Evolutionary conservation across 306 rosid genomes (phyloP), one percentile per base, ranked within the genome.

Genomic region (Pterocarpus macrocarpus): DNA sequence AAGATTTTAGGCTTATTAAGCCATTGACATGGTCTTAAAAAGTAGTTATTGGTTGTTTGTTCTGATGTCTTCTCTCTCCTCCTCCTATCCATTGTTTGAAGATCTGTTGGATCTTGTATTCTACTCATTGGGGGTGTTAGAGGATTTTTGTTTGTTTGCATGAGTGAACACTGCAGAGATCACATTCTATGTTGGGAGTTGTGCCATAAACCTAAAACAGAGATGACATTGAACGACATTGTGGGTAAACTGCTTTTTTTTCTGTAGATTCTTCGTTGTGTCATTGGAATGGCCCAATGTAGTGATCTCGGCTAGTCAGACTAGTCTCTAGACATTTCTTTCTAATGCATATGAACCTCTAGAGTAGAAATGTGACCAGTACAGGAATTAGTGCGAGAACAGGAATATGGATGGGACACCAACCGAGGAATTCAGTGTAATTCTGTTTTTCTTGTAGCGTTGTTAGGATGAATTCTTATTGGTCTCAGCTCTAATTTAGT

Each of bases 71-170:
- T 22, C 28, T 22, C 28, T 22, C 28, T 22, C 28, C 28, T 43
- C 49, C 49, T 43, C 11, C 49, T 43, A 43, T 43, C 49, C 11
- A 43, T 43, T 8, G 9, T 28, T 39, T 43, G 13, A 41, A 14
- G 44, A 74, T 58, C 39, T 39, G 43, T 73, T 8, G 72, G 44
- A 36, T 80, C 56, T 8, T 70, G 53, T 47, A 47, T 70, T 41
- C 64, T 43, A 15, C 59, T 67, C 28, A 13, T 33, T 70, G 73
- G 30, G 4, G 2, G 34, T 65, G 28, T 64, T 9, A n/a, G 47
- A 15, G 43, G 38, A 33, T 71, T 71, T 71, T 71, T 33, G 8
- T 47, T 47, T 47, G n/a, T 7, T 7, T 68, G 56, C 36, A 68
- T 36, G 73, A 4, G 36, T 14, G 3, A 68, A 44, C 16, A 30